Percentiles rank a stretch among this genome's conserved stretches.
Evolutionary conservation across 208 protist species (phyloP).

Genomic region (Trypanosoma platydactyli): DNA sequence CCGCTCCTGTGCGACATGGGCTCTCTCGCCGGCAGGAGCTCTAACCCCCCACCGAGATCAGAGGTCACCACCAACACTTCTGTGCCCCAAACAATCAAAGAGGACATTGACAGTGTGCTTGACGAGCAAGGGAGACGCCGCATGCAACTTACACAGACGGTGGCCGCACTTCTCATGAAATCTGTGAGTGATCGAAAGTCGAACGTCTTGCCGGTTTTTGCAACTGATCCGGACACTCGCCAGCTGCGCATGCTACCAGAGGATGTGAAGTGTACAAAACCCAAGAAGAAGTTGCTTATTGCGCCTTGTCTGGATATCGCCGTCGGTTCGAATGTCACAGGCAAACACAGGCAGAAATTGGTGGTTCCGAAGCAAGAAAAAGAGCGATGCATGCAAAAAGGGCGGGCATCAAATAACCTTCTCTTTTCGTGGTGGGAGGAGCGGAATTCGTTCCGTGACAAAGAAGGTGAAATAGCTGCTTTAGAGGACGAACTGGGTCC

Average conservation of each 20-base stretch:
- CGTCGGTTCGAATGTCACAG: constrained; percentile 26
- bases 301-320: constrained; percentile 26
- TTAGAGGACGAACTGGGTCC: constrained; percentile 37
- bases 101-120: background rate
- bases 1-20: too few species aligned
- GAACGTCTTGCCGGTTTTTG: constrained; percentile 32
- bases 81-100: background rate
- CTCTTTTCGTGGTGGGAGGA: constrained; percentile 65
- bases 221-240: constrained; percentile 19
- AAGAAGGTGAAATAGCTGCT: constrained; percentile 23
- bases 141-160: constrained; percentile 21
- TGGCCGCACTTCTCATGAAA: constrained; percentile 27
- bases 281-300: constrained; percentile 21
- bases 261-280: background rate
- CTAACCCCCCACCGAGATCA: too few species aligned
- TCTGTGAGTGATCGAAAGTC: constrained; percentile 20
- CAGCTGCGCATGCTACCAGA: constrained; percentile 3
- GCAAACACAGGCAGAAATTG: constrained; percentile 11
- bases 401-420: constrained; percentile 19
- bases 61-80: background rate
- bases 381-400: constrained; percentile 9
- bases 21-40: too few species aligned
- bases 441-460: constrained; percentile 41
- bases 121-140: constrained; percentile 8
- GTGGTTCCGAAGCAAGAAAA: constrained; percentile 10